Evolutionary conservation across 2,329 filamentous ascomycete species (phyloP).

Genomic region (Ceratocystis huliohia): DNA sequence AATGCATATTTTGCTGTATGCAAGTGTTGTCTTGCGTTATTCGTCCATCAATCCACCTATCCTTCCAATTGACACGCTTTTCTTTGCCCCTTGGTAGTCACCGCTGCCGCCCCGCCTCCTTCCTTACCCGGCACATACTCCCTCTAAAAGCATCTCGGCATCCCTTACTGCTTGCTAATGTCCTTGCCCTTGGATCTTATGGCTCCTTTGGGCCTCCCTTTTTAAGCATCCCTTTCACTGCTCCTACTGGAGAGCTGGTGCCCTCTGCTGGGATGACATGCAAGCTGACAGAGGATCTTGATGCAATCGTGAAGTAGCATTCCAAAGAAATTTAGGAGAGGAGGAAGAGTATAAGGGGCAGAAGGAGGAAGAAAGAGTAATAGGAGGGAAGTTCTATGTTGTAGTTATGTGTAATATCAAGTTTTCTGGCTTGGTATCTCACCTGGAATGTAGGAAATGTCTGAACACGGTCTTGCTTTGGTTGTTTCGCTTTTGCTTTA

Average conservation of each 20-base stretch:
- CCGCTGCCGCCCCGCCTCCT: background rate
- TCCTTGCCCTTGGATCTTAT: background rate
- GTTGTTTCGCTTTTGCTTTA: background rate
- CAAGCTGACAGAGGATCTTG: background rate
- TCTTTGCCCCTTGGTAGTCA: background rate
- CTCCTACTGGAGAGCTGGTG: no score
- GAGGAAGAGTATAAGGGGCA: no score
- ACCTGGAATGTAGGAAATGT: background rate
- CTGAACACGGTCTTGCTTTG: background rate
- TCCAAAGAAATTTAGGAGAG: background rate
- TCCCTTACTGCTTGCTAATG: background rate
- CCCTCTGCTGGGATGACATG: background rate
- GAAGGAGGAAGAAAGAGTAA: no score
- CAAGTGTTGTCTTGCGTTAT: background rate
- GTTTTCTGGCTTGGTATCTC: background rate
- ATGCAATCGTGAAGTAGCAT: slow-evolving; percentile 3
- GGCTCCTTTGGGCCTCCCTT: background rate
- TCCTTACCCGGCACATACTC: background rate
- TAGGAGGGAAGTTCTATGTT: background rate
- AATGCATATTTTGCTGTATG: background rate
- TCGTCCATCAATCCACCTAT: background rate
- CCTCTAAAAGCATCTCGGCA: background rate
- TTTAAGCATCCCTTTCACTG: background rate
- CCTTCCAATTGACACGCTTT: background rate
- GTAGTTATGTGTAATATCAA: background rate